Evolutionary conservation across 176 grass and related monocot genomes (phyloP).

Genomic region (Triticum aestivum): DNA sequence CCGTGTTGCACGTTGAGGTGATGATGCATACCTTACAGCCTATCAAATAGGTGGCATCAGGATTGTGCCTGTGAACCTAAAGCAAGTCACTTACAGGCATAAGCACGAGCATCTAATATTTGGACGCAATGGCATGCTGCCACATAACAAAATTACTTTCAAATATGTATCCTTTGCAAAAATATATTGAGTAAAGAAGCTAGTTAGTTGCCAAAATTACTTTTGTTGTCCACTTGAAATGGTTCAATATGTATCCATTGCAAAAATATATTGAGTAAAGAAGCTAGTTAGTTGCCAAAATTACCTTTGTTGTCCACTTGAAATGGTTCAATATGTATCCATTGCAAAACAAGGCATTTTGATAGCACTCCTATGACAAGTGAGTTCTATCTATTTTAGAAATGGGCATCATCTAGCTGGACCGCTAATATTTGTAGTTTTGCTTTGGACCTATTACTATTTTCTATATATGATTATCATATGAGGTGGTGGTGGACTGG

Average conservation of each 20-base stretch:
- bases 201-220: background rate
- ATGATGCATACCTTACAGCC: background rate
- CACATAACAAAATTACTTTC: background rate
- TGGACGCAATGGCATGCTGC: background rate
- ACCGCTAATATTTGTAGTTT: background rate
- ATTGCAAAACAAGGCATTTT: background rate
- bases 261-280: no score
- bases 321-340: background rate
- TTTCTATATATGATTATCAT: background rate
- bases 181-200: no score
- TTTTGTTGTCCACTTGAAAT: background rate
- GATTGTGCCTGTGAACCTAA: background rate
- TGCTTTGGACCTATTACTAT: background rate
- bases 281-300: background rate
- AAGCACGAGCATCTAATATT: background rate
- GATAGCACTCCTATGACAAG: background rate
- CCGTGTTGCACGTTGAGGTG: background rate
- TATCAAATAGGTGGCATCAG: background rate
- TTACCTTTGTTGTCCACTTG: background rate
- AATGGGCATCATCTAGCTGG: background rate
- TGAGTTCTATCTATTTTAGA: background rate
- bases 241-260: background rate
- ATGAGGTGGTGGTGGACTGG: background rate
- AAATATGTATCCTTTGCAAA: no score
- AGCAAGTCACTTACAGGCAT: background rate